phyloP scores from a whole-genome alignment of 2,329 filamentous ascomycete genomes.

The Fusarium albidum region DNA sequence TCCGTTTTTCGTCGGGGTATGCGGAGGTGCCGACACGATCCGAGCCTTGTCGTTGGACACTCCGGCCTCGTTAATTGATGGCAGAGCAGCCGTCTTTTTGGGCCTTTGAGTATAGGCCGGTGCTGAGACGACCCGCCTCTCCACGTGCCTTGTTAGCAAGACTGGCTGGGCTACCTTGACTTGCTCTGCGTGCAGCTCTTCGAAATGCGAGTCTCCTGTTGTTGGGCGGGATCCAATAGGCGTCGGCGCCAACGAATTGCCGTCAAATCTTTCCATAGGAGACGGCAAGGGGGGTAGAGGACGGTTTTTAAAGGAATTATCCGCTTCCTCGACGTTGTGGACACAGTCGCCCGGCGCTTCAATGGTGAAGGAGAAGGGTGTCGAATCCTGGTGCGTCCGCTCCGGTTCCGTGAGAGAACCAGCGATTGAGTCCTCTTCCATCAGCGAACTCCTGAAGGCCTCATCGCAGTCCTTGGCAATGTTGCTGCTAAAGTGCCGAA shows the following conservation, averaged over 20 bases:
- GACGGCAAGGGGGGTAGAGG: constrained; percentile 61
- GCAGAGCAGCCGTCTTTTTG: constrained; percentile 51
- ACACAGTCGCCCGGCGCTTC: constrained; percentile 42
- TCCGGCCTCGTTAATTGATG: constrained; percentile 58
- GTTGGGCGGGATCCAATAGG: constrained; percentile 33
- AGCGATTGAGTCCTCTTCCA: constrained; percentile 50
- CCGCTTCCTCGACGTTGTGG: constrained; percentile 42
- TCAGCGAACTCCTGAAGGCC: constrained; percentile 78
- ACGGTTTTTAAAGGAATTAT: constrained; percentile 54
- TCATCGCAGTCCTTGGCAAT: constrained; percentile 92
- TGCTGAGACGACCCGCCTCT: constrained; percentile 60
- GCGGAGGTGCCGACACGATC: constrained; percentile 56
- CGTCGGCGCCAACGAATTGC: constrained; percentile 24
- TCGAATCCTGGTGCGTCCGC: constrained; percentile 45
- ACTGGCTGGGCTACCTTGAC: constrained; percentile 44
- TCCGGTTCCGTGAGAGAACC: constrained; percentile 46
- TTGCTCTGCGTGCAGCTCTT: constrained; percentile 35
- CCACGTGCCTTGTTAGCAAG: constrained; percentile 45
- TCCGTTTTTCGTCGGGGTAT: constrained; percentile 42
- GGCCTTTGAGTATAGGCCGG: constrained; percentile 55
- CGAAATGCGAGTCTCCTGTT: constrained; percentile 39
- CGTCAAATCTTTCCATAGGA: constrained; percentile 34
- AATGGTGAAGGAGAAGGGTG: constrained; percentile 54
- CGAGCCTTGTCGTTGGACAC: constrained; percentile 49
- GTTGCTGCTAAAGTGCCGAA: constrained; percentile 83